Evolutionary conservation across 768 basidiomycete species (phyloP).

Genomic region (Termitomyces eurrhizus): DNA sequence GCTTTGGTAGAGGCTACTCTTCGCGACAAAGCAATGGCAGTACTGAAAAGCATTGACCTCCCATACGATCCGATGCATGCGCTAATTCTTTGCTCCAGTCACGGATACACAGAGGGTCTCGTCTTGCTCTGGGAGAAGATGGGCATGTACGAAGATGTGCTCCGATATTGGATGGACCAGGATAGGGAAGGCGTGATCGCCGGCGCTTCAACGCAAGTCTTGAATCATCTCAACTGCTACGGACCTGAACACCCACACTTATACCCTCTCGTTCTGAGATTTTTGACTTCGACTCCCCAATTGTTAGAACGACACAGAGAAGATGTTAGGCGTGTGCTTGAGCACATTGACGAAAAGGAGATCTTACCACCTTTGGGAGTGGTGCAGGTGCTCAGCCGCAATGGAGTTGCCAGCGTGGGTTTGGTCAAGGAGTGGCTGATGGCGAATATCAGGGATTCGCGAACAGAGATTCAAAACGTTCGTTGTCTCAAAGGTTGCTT

Average conservation of each 20-base stretch:
- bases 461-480: slow-evolving; percentile 78
- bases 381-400: slow-evolving; percentile 84
- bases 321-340: slow-evolving; percentile 70
- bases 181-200: slow-evolving; percentile 37
- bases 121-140: slow-evolving; percentile 90
- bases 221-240: slow-evolving; percentile 72
- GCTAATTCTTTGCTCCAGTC: slow-evolving; percentile 88
- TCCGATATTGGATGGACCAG: slow-evolving; percentile 90
- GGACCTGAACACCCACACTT: slow-evolving; percentile 67
- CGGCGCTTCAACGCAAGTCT: slow-evolving; percentile 51
- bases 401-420: slow-evolving; percentile 87
- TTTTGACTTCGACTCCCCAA: slow-evolving; percentile 79
- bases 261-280: slow-evolving; percentile 85
- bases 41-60: slow-evolving; percentile 56
- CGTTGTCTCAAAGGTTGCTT: slow-evolving; percentile 22
- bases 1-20: slow-evolving; percentile 32
- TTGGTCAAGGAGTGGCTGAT: slow-evolving; percentile 91
- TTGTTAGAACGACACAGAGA: slow-evolving; percentile 65
- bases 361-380: slow-evolving; percentile 90
- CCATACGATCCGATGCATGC: slow-evolving; percentile 92
- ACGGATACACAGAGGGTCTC: slow-evolving; percentile 77
- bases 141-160: slow-evolving; percentile 94
- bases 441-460: slow-evolving; percentile 66
- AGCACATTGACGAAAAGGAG: slow-evolving; percentile 72
- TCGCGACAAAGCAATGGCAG: slow-evolving; percentile 64